Percentiles rank a stretch among this genome's conserved stretches.
Conservation (phyloP, 2,329 filamentous ascomycete genomes). For the Xylariomycetidae sp. region DNA sequence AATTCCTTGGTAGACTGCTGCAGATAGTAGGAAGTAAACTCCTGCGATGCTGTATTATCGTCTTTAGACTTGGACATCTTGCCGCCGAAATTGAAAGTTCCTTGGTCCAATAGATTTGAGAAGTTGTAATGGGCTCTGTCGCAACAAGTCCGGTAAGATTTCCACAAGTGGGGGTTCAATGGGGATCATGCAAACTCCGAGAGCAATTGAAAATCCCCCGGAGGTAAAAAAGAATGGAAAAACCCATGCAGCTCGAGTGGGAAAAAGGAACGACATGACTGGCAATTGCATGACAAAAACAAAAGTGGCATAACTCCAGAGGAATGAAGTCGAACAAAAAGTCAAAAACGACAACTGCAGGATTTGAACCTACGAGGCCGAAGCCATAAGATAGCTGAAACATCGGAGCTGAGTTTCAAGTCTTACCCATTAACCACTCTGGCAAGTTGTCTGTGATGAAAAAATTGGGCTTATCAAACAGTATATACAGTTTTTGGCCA, state of each 20-base stretch:
- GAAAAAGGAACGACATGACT: too few species aligned
- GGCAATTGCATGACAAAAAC: too few species aligned
- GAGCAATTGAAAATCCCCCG: too few species aligned
- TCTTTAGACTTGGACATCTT: conserved; percentile 18
- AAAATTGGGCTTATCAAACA: too few species aligned
- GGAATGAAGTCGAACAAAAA: conserved; percentile 3
- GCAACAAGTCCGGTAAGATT: too few species aligned
- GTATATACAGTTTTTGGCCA: background rate
- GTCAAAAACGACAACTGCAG: conserved; percentile 19
- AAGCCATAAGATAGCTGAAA: conserved; percentile 24
- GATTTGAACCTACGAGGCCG: conserved; percentile 27
- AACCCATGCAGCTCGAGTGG: too few species aligned
- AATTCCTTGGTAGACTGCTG: conserved; percentile 66
- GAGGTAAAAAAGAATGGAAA: too few species aligned
- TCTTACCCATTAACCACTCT: conserved; percentile 28
- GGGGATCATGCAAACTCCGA: too few species aligned
- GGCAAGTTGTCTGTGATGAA: conserved; percentile 18
- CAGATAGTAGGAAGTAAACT: conserved; percentile 64
- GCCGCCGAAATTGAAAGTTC: background rate
- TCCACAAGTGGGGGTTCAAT: too few species aligned
- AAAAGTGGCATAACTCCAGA: too few species aligned
- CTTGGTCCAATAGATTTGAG: too few species aligned
- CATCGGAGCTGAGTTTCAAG: conserved; percentile 20
- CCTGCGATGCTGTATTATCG: conserved; percentile 15
- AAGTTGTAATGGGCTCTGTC: too few species aligned